phyloP scores from a whole-genome alignment of 345 rosid species.

The Pseudoturritis turrita region DNA sequence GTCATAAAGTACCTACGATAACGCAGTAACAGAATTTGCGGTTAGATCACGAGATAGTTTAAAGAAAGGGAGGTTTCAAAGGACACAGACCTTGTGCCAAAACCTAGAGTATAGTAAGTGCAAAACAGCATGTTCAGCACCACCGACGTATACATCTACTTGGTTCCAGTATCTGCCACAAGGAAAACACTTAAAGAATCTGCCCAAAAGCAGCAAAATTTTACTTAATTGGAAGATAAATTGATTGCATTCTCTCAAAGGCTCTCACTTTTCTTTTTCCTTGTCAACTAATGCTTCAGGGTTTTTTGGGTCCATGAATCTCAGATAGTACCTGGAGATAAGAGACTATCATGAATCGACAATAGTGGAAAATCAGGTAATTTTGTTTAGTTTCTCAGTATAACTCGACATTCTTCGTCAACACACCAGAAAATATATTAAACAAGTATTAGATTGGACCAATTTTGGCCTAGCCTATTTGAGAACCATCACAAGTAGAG shows the following conservation, averaged over 20 bases:
- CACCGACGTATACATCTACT: constrained; percentile 92
- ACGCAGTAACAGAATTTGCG: constrained; percentile 17
- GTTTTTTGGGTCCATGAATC: constrained; percentile 92
- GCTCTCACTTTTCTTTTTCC: constrained; percentile 69
- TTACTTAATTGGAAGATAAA: background rate
- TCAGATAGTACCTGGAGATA: constrained; percentile 80
- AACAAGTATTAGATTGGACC: background rate
- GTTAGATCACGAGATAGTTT: background rate
- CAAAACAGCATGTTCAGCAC: constrained; percentile 98
- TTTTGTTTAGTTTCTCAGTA: background rate
- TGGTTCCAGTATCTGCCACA: constrained; percentile 82
- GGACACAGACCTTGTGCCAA: constrained; percentile 84
- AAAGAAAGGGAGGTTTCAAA: background rate
- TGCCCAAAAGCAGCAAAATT: background rate
- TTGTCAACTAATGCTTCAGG: constrained; percentile 66
- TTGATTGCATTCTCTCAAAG: background rate
- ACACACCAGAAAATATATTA: background rate
- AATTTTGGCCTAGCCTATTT: background rate
- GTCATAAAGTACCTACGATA: constrained; percentile 76
- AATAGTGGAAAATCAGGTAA: background rate
- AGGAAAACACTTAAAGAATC: background rate
- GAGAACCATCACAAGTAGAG: background rate
- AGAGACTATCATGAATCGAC: constrained; percentile 7
- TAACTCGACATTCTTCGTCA: background rate
- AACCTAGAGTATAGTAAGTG: constrained; percentile 91